Percentiles rank a stretch among this genome's conserved stretches.
Conservation (phyloP, 768 basidiomycete species). For the Mrakia hoshinonis region DNA sequence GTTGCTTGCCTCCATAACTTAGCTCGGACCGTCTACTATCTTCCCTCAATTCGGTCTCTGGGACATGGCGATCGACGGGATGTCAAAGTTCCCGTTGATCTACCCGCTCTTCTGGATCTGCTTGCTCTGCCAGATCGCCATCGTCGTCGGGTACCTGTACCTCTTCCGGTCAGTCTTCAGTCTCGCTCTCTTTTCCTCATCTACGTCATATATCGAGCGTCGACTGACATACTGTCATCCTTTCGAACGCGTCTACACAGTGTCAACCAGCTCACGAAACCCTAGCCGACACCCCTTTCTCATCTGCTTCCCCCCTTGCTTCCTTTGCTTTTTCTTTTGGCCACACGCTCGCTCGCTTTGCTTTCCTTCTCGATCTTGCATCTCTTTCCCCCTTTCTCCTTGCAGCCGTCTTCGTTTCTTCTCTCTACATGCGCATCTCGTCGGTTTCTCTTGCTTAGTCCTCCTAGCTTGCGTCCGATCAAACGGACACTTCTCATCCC, state of each 20-base stretch:
- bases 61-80: slow-evolving; percentile 25
- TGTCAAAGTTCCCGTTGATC: slow-evolving; percentile 6
- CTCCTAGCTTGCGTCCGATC: background rate
- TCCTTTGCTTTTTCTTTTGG: background rate
- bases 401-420: background rate
- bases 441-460: background rate
- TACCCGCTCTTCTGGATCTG: slow-evolving; percentile 30
- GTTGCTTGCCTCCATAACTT: background rate
- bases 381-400: background rate
- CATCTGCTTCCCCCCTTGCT: too few species aligned
- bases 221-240: background rate
- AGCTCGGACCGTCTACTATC: slow-evolving; percentile 28
- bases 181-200: background rate
- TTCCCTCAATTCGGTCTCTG: slow-evolving; percentile 27
- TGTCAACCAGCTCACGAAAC: slow-evolving; percentile 27
- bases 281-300: slow-evolving; percentile 4
- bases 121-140: slow-evolving; percentile 25
- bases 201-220: too few species aligned
- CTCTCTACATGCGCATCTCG: background rate
- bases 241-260: too few species aligned
- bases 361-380: background rate
- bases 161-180: too few species aligned
- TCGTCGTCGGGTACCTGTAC: slow-evolving; percentile 21
- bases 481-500: too few species aligned
- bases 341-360: background rate